These are phyloP conservation scores for Collariella sp. DNA, from an alignment of 495 filamentous ascomycete species.

Conservation along the genomic window DNA sequence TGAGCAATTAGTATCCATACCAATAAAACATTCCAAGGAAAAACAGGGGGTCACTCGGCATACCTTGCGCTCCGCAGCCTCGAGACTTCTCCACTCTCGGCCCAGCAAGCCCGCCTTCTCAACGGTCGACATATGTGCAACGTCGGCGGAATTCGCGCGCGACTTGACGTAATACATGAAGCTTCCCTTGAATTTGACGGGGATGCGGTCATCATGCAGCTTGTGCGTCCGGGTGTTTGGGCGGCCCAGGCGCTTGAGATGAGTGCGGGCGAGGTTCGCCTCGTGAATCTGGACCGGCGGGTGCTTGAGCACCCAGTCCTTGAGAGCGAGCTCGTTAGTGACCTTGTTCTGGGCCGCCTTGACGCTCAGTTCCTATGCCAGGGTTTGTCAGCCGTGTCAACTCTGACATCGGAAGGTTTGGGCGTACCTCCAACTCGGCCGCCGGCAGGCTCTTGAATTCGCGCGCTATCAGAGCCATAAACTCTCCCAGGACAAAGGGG, in stretches of 20 bases:
- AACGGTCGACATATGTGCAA: too few species aligned
- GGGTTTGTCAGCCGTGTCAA: constrained; percentile 5
- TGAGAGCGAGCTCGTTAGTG: constrained; percentile 37
- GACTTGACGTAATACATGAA: constrained; percentile 36
- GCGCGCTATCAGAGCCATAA: constrained; percentile 1
- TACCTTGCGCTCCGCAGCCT: constrained; percentile 43
- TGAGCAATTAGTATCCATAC: constrained; percentile 11
- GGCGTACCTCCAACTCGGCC: constrained; percentile 25
- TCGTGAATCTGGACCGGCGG: constrained; percentile 47
- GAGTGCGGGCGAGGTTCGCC: constrained; percentile 56
- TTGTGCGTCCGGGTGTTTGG: not conserved
- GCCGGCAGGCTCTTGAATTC: constrained; percentile 24
- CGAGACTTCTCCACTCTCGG: constrained; percentile 49
- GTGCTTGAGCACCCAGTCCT: constrained; percentile 52
- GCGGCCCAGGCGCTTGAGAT: constrained; percentile 31
- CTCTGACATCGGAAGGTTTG: not conserved
- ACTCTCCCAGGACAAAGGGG: not conserved
- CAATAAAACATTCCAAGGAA: not conserved
- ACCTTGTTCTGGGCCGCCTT: constrained; percentile 42
- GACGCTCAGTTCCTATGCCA: constrained; percentile 32
- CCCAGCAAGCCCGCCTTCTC: too few species aligned
- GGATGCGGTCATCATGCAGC: constrained; percentile 51
- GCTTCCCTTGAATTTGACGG: constrained; percentile 38
- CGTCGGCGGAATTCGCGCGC: constrained; percentile 40
- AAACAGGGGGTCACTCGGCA: not conserved